Evolutionary conservation across 352 stramenopile species (phyloP), one percentile per base, ranked within the genome.

Genomic region (Globisporangium abappressorium): DNA sequence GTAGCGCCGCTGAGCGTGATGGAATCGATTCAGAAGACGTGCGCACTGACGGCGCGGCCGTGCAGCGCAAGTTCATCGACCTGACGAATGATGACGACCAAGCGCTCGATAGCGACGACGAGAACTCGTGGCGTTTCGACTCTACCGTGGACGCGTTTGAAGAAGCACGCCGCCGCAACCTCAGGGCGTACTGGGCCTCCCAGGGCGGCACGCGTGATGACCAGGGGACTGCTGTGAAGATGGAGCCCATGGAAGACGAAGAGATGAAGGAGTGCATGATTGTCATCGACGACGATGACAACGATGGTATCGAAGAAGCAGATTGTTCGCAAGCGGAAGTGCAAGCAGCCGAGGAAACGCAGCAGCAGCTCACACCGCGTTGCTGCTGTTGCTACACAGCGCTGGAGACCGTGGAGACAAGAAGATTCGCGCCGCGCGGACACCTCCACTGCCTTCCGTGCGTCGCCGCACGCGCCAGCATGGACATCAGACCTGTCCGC

Each of bases 361-460:
- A 43, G 9, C 36, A 41, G 36, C 11, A 43, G 7, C 38, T 26
- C 2, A 2, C 26, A 4, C 63, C 61, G 26, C 46, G 63, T 33
- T 70, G 65, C 34, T 22, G n/a, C 5, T 65, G 65, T 33, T 65
- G 65, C 20, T 20, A 55, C 22, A n/a, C 22, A 12, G 26, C 24
- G 34, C 47, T 70, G 8, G 24, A 26, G 1, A 33, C 26, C 15
- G 24, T 14, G 18, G 6, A 7, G 18, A 30, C 12, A 2, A 33
- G 46, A 26, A 3, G 57, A 4, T 1, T 64, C 43, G n/a, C 57
- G 62, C 66, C 78, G 1, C 92, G 86, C 34, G 74, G 76, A 3
- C 77, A 89, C 59, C 60, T 72, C 14, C 83, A 89, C 65, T 89
- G 78, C 62, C 9, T 72, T 5, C 33, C 46, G 14, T 89, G 78